Evolutionary conservation across 2,329 filamentous ascomycete genomes (phyloP), one percentile per base, ranked within the genome.

Genomic region (Dactylellina parvicollis): DNA sequence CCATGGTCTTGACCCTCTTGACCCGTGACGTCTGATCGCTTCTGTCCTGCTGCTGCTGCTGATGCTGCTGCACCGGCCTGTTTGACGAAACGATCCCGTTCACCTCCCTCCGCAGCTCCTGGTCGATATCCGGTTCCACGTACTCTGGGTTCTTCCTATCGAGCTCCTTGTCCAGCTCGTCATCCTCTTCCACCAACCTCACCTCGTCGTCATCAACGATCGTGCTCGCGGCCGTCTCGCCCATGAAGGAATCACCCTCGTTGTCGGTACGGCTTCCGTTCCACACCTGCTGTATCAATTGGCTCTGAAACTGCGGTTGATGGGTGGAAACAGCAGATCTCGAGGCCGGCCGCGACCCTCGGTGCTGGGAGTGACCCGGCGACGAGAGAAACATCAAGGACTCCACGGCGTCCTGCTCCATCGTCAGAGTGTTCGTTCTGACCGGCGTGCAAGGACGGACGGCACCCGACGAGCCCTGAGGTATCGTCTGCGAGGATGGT

Each of bases 371-470:
- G 79, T 91, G 90, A 14, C 89, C 89, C 0, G 90, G 90, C 75
- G 89, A 91, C 78, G 90, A 92, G 87, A 95, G 90, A 78, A 93
- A 92, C 24, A 94, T 83, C 22, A 95, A 81, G 0, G 90, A 90
- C 78, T 93, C 91, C 49, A 94, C 88, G 4, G 91, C 91, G 77
- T 94, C 91, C 78, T 92, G 90, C 78, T 95, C 91, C 56, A 78
- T 80, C 3, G 78, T 80, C 12, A 61, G 42, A n/a, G 61, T 72
- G 24, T 64, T 74, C 14, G 69, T 67, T 36, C 67, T 57, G 5
- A 72, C 67, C 7, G 67, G 67, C 14, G 67, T 72, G 38, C 59
- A 65, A 40, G 67, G 67, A 30, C 67, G 67, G 28, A 65, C 59
- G 14, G 67, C 52, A 24, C 28, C 20, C n/a, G 62, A 66, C 14